Base-by-base conservation (phyloP, 1,284 basidiomycete genomes). In the Cutaneotrichosporon cyanovorans region DNA sequence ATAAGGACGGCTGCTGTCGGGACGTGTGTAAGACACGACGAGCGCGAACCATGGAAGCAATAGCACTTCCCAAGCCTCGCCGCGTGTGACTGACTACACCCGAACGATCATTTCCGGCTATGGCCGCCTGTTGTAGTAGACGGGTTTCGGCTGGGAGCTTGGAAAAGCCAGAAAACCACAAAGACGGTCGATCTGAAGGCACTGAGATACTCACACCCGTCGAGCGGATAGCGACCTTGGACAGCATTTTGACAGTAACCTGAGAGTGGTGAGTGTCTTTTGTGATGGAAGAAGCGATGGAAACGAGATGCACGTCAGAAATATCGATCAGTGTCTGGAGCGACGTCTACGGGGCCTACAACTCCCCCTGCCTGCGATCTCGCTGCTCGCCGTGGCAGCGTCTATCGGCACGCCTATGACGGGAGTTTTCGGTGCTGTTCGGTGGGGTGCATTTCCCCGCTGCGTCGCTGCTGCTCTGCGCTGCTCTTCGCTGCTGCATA, bases 171-270 rank as follows among this genome's bases (percentile, higher is more conserved):
- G 19, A n/a, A 14, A 19, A 21, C 12, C 15, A 14, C 18, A 32
- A 9, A n/a, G 23, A 15, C 25, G 12, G 5, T 16, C n/a, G n/a
- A n/a, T n/a, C n/a, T n/a, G n/a, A n/a, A n/a, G n/a, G n/a, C n/a
- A n/a, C n/a, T n/a, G n/a, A n/a, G 40, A 8, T 45, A 49, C 48
- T 49, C 42, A 49, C 48, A 33, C 42, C 28, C 18, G 45, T 16
- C 16, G 32, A 37, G 18, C 42, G 42, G 28, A 45, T 33, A 19
- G 45, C 18, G 22, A 28, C 33, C 20, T 42, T 32, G 21, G 39
- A 40, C 22, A 49, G 42, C 48, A 49, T 49, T 49, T 49, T 45
- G 34, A 41, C 22, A n/a, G n/a, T n/a, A n/a, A n/a, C n/a, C n/a
- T 19, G 31, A 8, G 8, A 7, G 11, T n/a, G 15, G 25, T 7